Percentiles rank a stretch among this genome's conserved stretches.
Conservation (phyloP, 257 asterid species). For the Petunia secreta region DNA sequence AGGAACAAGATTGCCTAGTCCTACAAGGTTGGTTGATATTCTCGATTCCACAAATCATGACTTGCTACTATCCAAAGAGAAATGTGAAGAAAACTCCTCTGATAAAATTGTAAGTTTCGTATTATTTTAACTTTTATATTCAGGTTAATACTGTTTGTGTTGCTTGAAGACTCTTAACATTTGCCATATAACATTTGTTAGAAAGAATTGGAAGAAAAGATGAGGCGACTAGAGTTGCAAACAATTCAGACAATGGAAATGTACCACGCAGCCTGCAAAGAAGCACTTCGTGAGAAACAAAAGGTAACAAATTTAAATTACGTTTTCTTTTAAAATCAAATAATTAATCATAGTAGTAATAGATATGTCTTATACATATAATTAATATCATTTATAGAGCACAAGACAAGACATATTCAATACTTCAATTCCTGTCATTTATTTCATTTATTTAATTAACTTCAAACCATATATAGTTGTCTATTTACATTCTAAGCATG, state of each 20-base stretch:
- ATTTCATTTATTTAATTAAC: no score
- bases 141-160: background rate
- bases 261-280: constrained; percentile 34
- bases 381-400: no score
- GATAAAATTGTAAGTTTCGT: constrained; percentile 25
- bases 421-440: no score
- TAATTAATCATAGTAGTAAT: background rate
- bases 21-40: constrained; percentile 15
- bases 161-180: background rate
- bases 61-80: background rate
- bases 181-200: constrained; percentile 8
- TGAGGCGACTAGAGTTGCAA: constrained; percentile 29
- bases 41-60: background rate
- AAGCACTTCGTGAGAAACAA: constrained; percentile 27
- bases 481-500: no score
- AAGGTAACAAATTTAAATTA: constrained; percentile 11
- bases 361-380: no score
- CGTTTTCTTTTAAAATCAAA: background rate
- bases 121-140: background rate
- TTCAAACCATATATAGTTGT: no score
- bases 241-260: constrained; percentile 33
- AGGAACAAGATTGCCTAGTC: background rate
- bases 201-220: constrained; percentile 25
- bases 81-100: background rate
- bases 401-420: no score